Evolutionary conservation across 1,139 yeast genomes (phyloP), one percentile per base, ranked within the genome.

Genomic region (Yarrowia galli): DNA sequence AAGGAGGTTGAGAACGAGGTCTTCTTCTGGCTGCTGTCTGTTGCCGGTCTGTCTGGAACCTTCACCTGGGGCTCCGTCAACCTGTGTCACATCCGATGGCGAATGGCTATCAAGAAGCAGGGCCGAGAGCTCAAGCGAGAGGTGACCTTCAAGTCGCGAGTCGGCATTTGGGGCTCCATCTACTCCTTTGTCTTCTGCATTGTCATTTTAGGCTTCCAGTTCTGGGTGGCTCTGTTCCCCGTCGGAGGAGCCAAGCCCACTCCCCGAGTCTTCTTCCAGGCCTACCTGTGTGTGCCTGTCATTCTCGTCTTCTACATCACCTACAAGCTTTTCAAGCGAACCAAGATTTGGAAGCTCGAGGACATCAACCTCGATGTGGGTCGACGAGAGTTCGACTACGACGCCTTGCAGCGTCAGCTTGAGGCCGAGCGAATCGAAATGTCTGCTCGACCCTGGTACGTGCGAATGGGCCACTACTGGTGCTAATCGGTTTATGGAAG

Each of bases 31-130:
- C 81, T 92, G 74, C 81, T 91, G 76, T 91, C 97, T 32, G 81
- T 92, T 64, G 89, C 97, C 18, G 96, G 96, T 69, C 85, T 91
- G 71, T 89, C 96, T 58, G 88, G 97, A 1, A 82, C 92, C 69
- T 91, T 91, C 78, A 89, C 96, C 8, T 91, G 97, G 96, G 87
- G 87, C 49, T 87, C 93, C 22, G 89, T 92, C 73, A 87, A 89
- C 75, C 75, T 89, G 68, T 87, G 92, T 73, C 96, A 88, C 73
- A 81, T 92, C 70, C 84, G 97, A 77, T 91, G 91, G 80, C 87
- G 97, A 81, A 77, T 82, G 67, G 97, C 96, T 1, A 82, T 92
- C 81, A 77, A 78, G 51, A 83, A 75, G 13, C 89, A 89, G 78
- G 91, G 91, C 69, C 85, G 89, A 78, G 80, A 83, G 36, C 78